A percentile compares a stretch with the other conserved stretches of the same genome.
Evolutionary conservation across 331 rosid genomes (phyloP).

Genomic region (Saraca asoca): DNA sequence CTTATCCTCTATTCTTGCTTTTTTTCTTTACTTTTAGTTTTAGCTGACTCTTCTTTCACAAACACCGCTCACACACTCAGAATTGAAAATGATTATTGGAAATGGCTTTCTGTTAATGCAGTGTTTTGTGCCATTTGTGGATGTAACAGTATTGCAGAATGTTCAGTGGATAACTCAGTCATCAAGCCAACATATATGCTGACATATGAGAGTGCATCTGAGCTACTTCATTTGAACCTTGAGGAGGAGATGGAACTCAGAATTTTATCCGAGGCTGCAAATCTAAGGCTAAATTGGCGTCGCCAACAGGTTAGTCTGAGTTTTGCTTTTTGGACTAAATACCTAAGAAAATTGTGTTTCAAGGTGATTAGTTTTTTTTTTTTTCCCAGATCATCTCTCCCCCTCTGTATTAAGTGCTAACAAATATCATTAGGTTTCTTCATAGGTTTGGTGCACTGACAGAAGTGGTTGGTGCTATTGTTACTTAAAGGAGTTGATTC

Average conservation of each 20-base stretch:
- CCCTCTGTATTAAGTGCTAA: conserved; percentile 3
- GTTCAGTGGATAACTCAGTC: conserved; percentile 76
- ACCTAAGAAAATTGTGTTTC: conserved; percentile 18
- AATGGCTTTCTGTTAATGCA: conserved; percentile 26
- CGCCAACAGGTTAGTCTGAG: conserved; percentile 65
- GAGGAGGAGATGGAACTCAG: conserved; percentile 83
- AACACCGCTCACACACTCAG: too few relatives aligned
- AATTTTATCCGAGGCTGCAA: conserved; percentile 89
- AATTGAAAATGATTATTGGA: neutral
- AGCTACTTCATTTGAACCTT: conserved; percentile 83
- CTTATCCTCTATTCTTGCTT: too few relatives aligned
- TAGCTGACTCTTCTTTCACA: too few relatives aligned
- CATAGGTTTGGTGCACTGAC: too few relatives aligned
- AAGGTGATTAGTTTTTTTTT: neutral
- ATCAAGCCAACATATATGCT: conserved; percentile 95
- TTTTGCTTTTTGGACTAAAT: conserved; percentile 7
- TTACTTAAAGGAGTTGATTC: conserved; percentile 18
- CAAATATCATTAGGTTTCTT: neutral
- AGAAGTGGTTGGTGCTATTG: neutral
- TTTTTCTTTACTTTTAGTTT: too few relatives aligned
- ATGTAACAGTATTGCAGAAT: conserved; percentile 82
- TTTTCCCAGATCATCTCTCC: neutral
- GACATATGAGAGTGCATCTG: conserved; percentile 94
- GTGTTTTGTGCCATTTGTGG: conserved; percentile 17
- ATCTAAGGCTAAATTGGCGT: conserved; percentile 78